Conservation (phyloP, 257 asterid species). For the Solanum ossicruentum region DNA sequence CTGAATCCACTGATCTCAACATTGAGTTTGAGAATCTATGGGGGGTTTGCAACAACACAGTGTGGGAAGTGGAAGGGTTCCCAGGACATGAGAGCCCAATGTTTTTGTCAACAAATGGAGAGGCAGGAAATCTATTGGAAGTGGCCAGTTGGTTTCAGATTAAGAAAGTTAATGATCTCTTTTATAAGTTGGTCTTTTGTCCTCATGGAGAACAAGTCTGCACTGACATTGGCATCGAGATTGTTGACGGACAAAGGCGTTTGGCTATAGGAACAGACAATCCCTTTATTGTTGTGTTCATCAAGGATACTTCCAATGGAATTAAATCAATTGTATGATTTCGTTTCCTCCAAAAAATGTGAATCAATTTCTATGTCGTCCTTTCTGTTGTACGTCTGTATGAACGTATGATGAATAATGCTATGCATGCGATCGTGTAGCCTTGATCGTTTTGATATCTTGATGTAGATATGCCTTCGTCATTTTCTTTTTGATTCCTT, state of each 20-base stretch:
- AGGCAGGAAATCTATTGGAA: background rate
- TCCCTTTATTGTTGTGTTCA: background rate
- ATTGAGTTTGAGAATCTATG: background rate
- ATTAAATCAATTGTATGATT: background rate
- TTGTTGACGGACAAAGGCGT: background rate
- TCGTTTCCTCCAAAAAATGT: background rate
- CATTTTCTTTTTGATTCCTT: background rate
- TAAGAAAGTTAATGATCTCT: background rate
- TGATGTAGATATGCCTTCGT: background rate
- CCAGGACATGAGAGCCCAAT: background rate
- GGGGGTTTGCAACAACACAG: background rate
- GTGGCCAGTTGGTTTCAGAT: background rate
- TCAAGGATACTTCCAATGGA: background rate
- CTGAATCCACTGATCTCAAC: background rate
- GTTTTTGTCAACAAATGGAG: background rate
- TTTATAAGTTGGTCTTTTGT: background rate
- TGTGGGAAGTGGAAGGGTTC: background rate
- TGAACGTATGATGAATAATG: background rate
- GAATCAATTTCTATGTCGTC: background rate
- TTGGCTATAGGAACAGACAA: background rate
- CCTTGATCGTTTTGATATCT: background rate
- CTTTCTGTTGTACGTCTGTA: background rate
- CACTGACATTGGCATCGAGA: background rate
- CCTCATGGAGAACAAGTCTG: background rate
- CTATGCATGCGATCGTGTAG: background rate